phyloP scores from a whole-genome alignment of 495 filamentous ascomycete genomes.

The Trichoderma gamsii region DNA sequence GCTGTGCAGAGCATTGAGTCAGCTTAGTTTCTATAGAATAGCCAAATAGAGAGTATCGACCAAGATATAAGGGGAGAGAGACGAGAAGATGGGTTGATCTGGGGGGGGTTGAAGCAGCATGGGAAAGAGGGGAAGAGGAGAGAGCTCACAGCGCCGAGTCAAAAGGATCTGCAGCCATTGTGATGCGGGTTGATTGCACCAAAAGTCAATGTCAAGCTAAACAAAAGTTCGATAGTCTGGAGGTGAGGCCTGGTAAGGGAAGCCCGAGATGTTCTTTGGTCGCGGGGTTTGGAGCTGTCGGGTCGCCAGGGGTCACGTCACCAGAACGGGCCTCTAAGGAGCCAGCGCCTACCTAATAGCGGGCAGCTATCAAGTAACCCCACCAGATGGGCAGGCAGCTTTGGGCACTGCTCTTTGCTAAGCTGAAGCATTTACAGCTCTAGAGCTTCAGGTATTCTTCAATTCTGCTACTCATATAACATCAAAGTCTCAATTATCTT shows the following conservation, averaged over 20 bases:
- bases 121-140: constrained; percentile 16
- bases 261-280: background rate
- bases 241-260: background rate
- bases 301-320: constrained; percentile 15
- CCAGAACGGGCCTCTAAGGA: background rate
- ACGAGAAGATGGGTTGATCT: constrained; percentile 9
- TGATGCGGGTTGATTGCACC: constrained; percentile 6
- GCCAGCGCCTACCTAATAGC: background rate
- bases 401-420: background rate
- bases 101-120: background rate
- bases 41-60: background rate
- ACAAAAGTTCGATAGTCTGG: background rate
- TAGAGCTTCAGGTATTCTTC: background rate
- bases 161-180: constrained; percentile 55
- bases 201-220: background rate
- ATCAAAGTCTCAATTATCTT: background rate
- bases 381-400: background rate
- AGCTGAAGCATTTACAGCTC: background rate
- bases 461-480: background rate
- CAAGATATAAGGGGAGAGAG: background rate
- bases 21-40: background rate
- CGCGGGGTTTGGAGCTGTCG: constrained; percentile 12
- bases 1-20: constrained; percentile 38
- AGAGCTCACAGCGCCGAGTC: constrained; percentile 73
- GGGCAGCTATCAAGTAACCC: constrained; percentile 1